phyloP scores from a whole-genome alignment of 192 early-diverging fungal genomes.

The Geranomyces michiganensis region DNA sequence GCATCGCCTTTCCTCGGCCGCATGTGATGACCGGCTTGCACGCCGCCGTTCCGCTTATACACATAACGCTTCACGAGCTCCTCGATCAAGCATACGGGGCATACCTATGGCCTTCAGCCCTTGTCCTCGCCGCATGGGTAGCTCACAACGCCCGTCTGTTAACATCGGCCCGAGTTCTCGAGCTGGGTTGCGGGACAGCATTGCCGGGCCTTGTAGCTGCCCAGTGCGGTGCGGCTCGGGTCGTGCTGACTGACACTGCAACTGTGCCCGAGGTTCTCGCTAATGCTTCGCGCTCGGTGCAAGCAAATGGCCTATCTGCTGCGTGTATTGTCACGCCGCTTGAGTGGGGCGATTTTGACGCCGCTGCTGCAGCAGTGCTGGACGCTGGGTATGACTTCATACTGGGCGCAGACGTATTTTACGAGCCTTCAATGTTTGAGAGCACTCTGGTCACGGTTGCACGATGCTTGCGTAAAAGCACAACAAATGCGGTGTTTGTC shows the following conservation, averaged over 20 bases:
- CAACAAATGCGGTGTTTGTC: conserved; percentile 54
- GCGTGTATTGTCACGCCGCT: conserved; percentile 1
- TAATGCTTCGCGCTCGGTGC: conserved; percentile 17
- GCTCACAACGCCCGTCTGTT: conserved; percentile 33
- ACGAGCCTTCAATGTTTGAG: conserved; percentile 59
- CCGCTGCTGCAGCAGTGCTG: background rate
- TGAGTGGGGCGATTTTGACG: conserved; percentile 30
- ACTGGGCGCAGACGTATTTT: conserved; percentile 54
- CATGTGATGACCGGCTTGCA: too few species aligned
- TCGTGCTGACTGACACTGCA: conserved; percentile 33
- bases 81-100: conserved; percentile 62
- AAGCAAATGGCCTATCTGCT: conserved; percentile 27
- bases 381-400: conserved; percentile 34
- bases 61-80: conserved; percentile 38
- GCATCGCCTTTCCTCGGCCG: too few species aligned
- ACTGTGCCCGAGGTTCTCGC: conserved; percentile 40
- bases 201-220: conserved; percentile 60
- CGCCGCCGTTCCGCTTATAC: too few species aligned
- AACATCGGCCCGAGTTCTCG: conserved; percentile 32
- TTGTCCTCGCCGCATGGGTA: conserved; percentile 68
- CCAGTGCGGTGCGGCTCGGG: conserved; percentile 18
- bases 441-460: conserved; percentile 64
- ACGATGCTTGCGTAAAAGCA: conserved; percentile 46
- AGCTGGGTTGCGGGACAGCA: conserved; percentile 69
- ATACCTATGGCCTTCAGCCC: conserved; percentile 75